Base-by-base conservation (phyloP, 1,139 yeast species). In the Debaryomycetaceae sp. region DNA sequence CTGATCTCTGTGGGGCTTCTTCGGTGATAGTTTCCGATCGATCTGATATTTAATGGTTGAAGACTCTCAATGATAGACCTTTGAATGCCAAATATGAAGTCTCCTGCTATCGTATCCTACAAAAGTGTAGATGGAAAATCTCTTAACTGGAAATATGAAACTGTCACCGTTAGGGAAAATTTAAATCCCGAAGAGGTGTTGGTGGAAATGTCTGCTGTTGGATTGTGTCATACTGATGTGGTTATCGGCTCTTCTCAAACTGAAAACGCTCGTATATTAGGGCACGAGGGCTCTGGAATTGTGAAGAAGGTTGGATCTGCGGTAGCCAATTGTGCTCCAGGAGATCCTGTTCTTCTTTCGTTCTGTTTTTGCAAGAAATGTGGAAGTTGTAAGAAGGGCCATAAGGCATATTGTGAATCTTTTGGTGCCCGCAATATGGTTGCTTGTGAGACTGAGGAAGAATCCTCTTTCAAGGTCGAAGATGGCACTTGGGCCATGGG, bases 271-370 rank as follows among this genome's bases (percentile, higher is more conserved):
- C 24, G 34, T 34, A 36, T 43, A 7, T 40, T 43, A 13, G 45
- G 45, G 11, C 45, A 43, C 27, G 45, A 43, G 24, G 45, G 45
- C 14, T 23, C 44, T 14, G 45, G 45, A n/a, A n/a, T 11, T 14
- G 45, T 43, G 4, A 24, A 24, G 35, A 43, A 40, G 20, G 33
- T 35, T 17, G 45, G 45, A 33, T 22, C 31, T 11, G 33, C 35
- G n/a, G 44, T 40, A 11, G 7, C 40, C 22, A 13, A 43, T 36
- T 27, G 30, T 34, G 17, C 31, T 7, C 33, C 34, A 23, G 45
- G 45, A 5, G 45, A 43, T 14, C 45, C 40, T 4, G 43, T 43
- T 9, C 22, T 40, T 24, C 45, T 43, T 22, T 43, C 45, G 13
- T 43, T 24, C 36, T 24, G 40, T 8, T 43, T 11, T 27, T 43